Percentiles rank a stretch among this genome's conserved stretches.
Evolutionary conservation across 2,329 filamentous ascomycete genomes (phyloP).

Genomic region (Aspergillus awamori): DNA sequence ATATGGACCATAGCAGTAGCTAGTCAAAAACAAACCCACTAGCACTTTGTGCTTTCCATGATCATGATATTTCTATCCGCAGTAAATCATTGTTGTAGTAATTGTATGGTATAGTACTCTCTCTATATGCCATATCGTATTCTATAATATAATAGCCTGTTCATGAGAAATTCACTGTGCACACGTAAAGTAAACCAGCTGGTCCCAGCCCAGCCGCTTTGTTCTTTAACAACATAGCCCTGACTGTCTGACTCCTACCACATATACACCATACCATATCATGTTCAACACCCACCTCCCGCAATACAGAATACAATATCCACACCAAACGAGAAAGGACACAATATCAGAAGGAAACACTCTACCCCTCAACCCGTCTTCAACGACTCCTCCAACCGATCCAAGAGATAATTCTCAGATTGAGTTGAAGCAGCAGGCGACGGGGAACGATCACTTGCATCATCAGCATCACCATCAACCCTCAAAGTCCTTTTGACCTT

Average conservation of each 20-base stretch:
- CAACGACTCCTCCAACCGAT: constrained; percentile 30
- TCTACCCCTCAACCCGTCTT: neutral
- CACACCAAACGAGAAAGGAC: neutral
- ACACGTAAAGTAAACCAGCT: neutral
- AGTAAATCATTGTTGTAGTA: too few species aligned
- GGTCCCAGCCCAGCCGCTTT: neutral
- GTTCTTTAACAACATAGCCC: neutral
- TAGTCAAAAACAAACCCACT: constrained; percentile 16
- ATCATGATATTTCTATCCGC: neutral
- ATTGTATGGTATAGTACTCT: too few species aligned
- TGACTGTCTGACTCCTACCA: neutral
- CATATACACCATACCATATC: neutral
- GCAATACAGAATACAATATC: neutral
- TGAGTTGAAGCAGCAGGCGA: constrained; percentile 23
- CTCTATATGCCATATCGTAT: too few species aligned
- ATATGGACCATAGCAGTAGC: constrained; percentile 24
- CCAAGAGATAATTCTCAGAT: constrained; percentile 29
- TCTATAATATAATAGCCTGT: too few species aligned
- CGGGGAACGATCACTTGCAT: constrained; percentile 14
- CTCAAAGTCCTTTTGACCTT: too few species aligned
- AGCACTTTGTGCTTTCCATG: constrained; percentile 8
- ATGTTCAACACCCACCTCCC: neutral
- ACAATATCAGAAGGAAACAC: neutral
- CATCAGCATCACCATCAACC: neutral
- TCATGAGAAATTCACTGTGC: neutral